Evolutionary conservation across 192 early-diverging fungal species (phyloP).

Genomic region (Thoreauomyces humboldtii): DNA sequence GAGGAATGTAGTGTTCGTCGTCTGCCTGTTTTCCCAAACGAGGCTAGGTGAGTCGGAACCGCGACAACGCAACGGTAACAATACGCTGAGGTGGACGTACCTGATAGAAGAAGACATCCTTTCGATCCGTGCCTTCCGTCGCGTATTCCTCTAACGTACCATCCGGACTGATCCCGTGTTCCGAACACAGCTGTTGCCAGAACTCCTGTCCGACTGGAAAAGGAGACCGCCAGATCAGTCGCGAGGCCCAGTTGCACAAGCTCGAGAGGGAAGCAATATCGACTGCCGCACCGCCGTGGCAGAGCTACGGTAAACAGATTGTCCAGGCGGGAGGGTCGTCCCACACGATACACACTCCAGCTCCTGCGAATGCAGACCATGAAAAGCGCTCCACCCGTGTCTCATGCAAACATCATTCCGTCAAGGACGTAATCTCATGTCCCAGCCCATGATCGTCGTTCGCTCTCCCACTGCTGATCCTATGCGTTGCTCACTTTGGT

Average conservation of each 20-base stretch:
- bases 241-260: no score
- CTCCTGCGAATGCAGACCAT: background rate
- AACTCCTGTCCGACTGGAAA: slow-evolving; percentile 88
- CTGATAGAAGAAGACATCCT: slow-evolving; percentile 99
- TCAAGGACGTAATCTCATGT: no score
- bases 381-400: no score
- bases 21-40: no score
- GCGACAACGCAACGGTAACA: no score
- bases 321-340: no score
- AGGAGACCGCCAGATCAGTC: no score
- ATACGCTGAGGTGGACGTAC: slow-evolving; percentile 38
- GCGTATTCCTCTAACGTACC: slow-evolving; percentile 92
- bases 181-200: slow-evolving; percentile 88
- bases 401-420: no score
- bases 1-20: slow-evolving; percentile 97
- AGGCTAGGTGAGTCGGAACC: no score
- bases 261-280: background rate
- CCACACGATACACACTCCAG: background rate
- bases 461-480: no score
- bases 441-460: no score
- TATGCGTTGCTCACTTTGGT: slow-evolving; percentile 71
- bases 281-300: background rate
- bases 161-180: slow-evolving; percentile 94
- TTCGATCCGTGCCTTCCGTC: slow-evolving; percentile 83
- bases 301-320: no score